Evolutionary conservation across 2,329 filamentous ascomycete genomes (phyloP).

Genomic region (Penicillium brasilianum): DNA sequence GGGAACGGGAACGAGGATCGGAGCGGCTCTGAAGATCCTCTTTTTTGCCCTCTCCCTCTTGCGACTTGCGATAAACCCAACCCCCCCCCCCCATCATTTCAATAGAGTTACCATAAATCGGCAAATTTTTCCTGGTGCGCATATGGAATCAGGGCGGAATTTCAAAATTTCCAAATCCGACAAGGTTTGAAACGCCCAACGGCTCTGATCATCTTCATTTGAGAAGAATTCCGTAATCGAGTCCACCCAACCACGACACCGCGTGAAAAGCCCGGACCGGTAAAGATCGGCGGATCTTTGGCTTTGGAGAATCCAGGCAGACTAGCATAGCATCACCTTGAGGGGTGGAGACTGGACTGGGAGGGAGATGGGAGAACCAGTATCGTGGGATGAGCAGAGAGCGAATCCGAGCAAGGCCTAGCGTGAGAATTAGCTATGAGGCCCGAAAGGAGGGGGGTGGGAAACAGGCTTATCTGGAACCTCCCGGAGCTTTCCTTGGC

Average conservation of each 20-base stretch:
- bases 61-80: neutral
- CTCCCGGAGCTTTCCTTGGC: neutral
- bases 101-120: neutral
- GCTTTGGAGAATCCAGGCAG: conserved; percentile 15
- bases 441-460: neutral
- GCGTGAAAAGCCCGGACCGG: conserved; percentile 17
- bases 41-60: neutral
- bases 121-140: neutral
- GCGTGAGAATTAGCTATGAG: conserved; percentile 4
- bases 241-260: conserved; percentile 7
- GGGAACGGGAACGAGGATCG: neutral
- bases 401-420: neutral
- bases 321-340: conserved; percentile 7
- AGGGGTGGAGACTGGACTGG: conserved; percentile 5
- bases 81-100: neutral
- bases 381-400: conserved; percentile 1
- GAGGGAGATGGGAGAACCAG: neutral
- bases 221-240: conserved; percentile 20
- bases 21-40: conserved; percentile 1
- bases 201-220: conserved; percentile 22
- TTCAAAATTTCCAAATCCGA: conserved; percentile 1
- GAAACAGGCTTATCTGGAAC: conserved; percentile 8
- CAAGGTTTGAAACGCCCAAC: conserved; percentile 25
- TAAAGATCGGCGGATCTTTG: conserved; percentile 25
- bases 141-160: neutral